Percentiles rank a stretch among this genome's conserved stretches.
These are phyloP conservation scores for Suillus weaverae DNA, from an alignment of 768 basidiomycete genomes.

Conservation along the genomic window DNA sequence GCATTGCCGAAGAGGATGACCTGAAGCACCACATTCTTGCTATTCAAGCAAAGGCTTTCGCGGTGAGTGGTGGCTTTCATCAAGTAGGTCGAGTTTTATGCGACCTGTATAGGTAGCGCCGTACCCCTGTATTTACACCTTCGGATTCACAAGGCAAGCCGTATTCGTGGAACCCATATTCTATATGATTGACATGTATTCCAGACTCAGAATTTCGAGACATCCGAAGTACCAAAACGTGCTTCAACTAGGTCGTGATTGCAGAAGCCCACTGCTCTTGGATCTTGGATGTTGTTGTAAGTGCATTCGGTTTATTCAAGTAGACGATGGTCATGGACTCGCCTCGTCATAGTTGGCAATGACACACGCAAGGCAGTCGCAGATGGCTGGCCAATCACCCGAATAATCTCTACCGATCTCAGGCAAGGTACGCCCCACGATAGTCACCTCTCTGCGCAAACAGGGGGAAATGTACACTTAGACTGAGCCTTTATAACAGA, in stretches of 20 bases:
- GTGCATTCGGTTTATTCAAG: constrained; percentile 9
- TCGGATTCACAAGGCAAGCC: constrained; percentile 20
- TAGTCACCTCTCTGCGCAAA: not conserved
- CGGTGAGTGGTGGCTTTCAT: constrained; percentile 19
- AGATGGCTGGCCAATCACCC: constrained; percentile 42
- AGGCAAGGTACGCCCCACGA: constrained; percentile 28
- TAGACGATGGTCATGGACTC: not conserved
- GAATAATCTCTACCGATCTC: constrained; percentile 41
- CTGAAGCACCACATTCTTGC: constrained; percentile 34
- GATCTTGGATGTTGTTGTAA: constrained; percentile 48
- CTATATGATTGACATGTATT: not conserved
- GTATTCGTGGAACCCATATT: not conserved
- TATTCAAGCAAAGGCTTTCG: constrained; percentile 35
- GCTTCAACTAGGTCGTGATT: constrained; percentile 37
- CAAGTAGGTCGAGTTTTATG: not conserved
- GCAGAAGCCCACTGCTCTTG: constrained; percentile 38
- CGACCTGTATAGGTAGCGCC: constrained; percentile 17
- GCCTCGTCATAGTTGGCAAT: constrained; percentile 36
- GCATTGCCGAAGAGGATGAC: constrained; percentile 30
- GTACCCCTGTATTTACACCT: constrained; percentile 24
- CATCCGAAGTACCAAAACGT: constrained; percentile 25
- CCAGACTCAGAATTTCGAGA: constrained; percentile 22
- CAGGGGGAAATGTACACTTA: too few relatives aligned
- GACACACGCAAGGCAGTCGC: constrained; percentile 40
- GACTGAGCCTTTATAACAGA: constrained; percentile 31